Percentiles rank a stretch among this genome's conserved stretches.
Evolutionary conservation across 2,329 filamentous ascomycete genomes (phyloP).

Genomic region (Cephalotrichum gorgonifer): DNA sequence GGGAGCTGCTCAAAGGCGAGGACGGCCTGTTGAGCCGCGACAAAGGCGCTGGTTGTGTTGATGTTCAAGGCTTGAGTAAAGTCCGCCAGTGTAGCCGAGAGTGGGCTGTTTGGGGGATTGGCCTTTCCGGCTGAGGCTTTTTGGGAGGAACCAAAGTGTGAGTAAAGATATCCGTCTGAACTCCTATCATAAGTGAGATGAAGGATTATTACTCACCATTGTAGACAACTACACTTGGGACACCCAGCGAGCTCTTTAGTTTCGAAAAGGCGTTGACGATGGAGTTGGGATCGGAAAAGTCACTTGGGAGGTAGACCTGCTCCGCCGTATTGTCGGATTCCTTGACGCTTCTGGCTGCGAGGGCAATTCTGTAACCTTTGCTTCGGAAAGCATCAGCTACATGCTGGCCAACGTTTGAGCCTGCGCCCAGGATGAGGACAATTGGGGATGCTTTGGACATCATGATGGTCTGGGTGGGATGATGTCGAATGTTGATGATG

Average conservation of each 20-base stretch:
- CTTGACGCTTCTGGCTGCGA: constrained; percentile 11
- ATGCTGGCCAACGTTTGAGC: constrained; percentile 11
- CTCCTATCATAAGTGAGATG: not conserved
- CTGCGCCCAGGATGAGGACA: constrained; percentile 14
- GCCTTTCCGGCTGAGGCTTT: constrained; percentile 9
- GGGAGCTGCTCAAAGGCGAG: constrained; percentile 20
- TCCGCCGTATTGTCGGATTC: constrained; percentile 9
- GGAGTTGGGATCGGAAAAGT: constrained; percentile 21
- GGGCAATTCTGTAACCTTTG: constrained; percentile 13
- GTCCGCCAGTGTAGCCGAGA: constrained; percentile 2
- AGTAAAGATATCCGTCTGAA: not conserved
- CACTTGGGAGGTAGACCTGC: constrained; percentile 22
- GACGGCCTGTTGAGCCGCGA: constrained; percentile 24
- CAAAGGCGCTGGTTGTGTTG: constrained; percentile 16
- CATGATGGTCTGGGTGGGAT: no score
- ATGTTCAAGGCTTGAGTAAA: constrained; percentile 7
- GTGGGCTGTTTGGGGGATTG: constrained; percentile 4
- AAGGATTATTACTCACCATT: constrained; percentile 10
- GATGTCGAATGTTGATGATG: no score
- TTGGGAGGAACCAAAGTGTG: not conserved
- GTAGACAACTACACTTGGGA: constrained; percentile 14
- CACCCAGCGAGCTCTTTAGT: constrained; percentile 10
- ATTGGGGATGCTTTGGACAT: constrained; percentile 2
- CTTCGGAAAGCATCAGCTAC: constrained; percentile 12
- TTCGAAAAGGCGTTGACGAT: constrained; percentile 9